These are phyloP conservation scores for Dictyostelium capitatum DNA, from an alignment of 78 protist genomes.

Conservation along the genomic window DNA sequence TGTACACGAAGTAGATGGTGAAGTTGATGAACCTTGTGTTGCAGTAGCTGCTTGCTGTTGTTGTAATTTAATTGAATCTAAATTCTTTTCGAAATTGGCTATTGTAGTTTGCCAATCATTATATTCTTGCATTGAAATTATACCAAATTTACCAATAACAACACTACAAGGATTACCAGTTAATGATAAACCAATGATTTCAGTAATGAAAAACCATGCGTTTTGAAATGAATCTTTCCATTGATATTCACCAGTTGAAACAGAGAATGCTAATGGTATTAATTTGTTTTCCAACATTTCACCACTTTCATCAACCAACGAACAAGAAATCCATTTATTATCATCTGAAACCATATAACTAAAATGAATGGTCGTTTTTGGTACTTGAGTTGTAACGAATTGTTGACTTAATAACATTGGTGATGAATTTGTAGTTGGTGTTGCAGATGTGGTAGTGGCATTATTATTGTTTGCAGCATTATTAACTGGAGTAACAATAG, in stretches of 20 bases:
- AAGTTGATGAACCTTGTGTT: neutral
- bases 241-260: neutral
- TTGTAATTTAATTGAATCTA: neutral
- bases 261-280: conserved; percentile 15
- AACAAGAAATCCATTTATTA: conserved; percentile 47
- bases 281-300: conserved; percentile 54
- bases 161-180: neutral
- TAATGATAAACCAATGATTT: conserved; percentile 15
- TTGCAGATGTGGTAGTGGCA: neutral
- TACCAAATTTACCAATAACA: conserved; percentile 65
- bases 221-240: conserved; percentile 48
- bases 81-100: neutral
- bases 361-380: conserved; percentile 27
- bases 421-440: neutral
- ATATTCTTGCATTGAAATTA: conserved; percentile 20
- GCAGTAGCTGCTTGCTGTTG: neutral
- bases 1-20: neutral
- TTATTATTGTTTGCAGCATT: neutral
- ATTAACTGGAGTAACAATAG: neutral
- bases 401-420: neutral
- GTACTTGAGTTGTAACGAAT: neutral
- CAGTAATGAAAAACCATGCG: conserved; percentile 44
- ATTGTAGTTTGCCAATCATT: conserved; percentile 23
- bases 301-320: conserved; percentile 62
- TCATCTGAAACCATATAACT: conserved; percentile 47